phyloP scores from a whole-genome alignment of 23 red algal genomes.

The Gracilaria domingensis region DNA sequence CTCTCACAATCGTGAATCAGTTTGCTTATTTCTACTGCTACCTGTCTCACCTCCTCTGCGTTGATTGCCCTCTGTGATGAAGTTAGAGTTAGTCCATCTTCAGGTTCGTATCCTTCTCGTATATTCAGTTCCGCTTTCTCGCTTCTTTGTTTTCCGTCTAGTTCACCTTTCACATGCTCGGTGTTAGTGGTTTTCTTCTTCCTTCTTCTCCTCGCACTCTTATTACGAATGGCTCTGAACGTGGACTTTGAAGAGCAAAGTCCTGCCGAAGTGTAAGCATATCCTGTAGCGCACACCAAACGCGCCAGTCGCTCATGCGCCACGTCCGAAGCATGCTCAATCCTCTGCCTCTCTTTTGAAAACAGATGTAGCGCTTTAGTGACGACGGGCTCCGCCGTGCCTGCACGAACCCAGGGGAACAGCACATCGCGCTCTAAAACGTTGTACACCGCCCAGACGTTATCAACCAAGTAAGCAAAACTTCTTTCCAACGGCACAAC shows the following conservation, averaged over 20 bases:
- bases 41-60: constrained; percentile 26
- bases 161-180: constrained; percentile 4
- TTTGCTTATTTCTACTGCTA: constrained; percentile 17
- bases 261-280: constrained; percentile 47
- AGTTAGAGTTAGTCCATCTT: not conserved
- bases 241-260: constrained; percentile 25
- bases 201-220: not conserved
- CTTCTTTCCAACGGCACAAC: constrained; percentile 36
- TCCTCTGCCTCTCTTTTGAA: constrained; percentile 43
- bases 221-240: constrained; percentile 11
- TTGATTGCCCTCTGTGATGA: not conserved
- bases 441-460: constrained; percentile 65
- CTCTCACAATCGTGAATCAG: constrained; percentile 37
- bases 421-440: constrained; percentile 47
- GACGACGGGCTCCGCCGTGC: constrained; percentile 17
- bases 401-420: constrained; percentile 55
- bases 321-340: constrained; percentile 26
- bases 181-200: not conserved
- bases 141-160: constrained; percentile 12
- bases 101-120: constrained; percentile 24
- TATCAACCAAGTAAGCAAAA: constrained; percentile 47
- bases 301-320: constrained; percentile 45
- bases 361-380: constrained; percentile 35
- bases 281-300: constrained; percentile 41
- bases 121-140: constrained; percentile 31